Evolutionary conservation across 176 grass and related monocot genomes (phyloP).

Genomic region (Chrysopogon serrulatus): DNA sequence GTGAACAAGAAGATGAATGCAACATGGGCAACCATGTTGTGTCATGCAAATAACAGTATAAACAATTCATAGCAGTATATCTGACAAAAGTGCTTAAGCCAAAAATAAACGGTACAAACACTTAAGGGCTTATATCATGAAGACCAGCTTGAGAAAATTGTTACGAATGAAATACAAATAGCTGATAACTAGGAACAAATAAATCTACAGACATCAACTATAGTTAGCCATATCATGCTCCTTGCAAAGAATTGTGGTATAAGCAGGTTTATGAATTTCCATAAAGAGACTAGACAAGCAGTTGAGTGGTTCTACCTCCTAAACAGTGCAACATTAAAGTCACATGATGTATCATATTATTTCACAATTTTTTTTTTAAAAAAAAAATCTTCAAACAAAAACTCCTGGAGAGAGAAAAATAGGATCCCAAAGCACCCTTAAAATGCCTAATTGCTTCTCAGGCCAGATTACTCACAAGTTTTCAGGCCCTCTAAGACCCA

Average conservation of each 20-base stretch:
- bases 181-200: conserved; percentile 1
- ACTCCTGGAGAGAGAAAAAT: not conserved
- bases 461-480: not conserved
- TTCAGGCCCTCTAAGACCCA: not conserved
- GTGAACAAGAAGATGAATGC: not conserved
- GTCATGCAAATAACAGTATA: not conserved
- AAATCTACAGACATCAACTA: not conserved
- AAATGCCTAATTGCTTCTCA: not conserved
- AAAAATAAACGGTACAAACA: not conserved
- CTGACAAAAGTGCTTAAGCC: not conserved
- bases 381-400: not conserved
- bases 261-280: too few relatives aligned
- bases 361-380: not conserved
- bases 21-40: not conserved
- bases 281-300: not conserved
- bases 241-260: not conserved
- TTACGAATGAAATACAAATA: not conserved
- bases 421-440: not conserved
- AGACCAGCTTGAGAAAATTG: not conserved
- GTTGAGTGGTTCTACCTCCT: not conserved
- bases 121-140: not conserved
- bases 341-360: not conserved
- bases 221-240: not conserved
- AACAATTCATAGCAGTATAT: not conserved
- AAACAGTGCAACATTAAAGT: not conserved